Evolutionary conservation across 2,329 filamentous ascomycete species (phyloP), one percentile per base, ranked within the genome.

Genomic region (Hypoxylon sp.): DNA sequence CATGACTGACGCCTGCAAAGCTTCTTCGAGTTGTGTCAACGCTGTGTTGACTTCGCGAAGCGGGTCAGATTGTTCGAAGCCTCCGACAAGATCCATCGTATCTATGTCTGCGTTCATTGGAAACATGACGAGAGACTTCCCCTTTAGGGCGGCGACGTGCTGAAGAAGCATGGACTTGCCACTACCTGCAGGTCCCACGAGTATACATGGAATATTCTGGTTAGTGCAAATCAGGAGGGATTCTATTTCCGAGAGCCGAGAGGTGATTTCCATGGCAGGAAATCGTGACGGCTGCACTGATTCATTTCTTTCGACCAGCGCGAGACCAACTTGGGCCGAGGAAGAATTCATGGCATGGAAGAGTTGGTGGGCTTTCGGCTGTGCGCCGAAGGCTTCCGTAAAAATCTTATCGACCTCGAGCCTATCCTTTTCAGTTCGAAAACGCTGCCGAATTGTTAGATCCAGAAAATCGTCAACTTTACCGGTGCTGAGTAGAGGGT

Each of bases 41-140:
- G 85, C 80, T n/a, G 80, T 78, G 50, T 89, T 87, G 3, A 91
- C 79, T 60, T 90, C 85, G 52, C 94, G 84, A 48, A 89, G 81
- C 18, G 91, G 87, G 71, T 99, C 95, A 15, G 91, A 88, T 75
- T 99, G 95, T 73, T 99, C 95, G 70, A 97, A 99, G 0, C 95
- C 95, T 69, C 95, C 95, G 54, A 99, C 91, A 53, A 99, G 85
- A 74, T 99, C 95, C 87, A 97, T 97, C 0, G 94, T 93, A 73
- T 99, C 95, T 40, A 97, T 90, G 68, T 99, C 96, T 5, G 93
- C 89, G 71, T 97, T 99, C 76, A 99, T 86, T 0, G 93, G 88
- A 67, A 98, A 91, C 13, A 92, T 89, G 26, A 93, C 84, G 3
- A 98, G 78, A 1, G 86, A 81, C 52, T 89, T 89, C 20, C 95